Evolutionary conservation across 176 grass and related monocot species (phyloP).

Genomic region (Thalia dealbata): DNA sequence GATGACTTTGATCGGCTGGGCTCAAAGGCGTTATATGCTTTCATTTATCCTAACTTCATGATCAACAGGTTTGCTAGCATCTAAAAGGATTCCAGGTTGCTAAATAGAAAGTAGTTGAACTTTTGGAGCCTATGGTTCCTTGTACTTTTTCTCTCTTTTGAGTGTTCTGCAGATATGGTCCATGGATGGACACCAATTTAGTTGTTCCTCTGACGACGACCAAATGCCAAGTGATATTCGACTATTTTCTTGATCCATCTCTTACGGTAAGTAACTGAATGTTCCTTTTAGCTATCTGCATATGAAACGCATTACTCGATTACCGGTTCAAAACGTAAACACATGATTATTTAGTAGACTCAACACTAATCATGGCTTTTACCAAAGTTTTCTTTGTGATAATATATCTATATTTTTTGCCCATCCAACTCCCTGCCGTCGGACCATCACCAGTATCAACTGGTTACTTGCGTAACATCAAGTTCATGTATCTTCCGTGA

Average conservation of each 20-base stretch:
- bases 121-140: not conserved
- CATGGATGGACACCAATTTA: slow-evolving; percentile 99
- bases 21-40: slow-evolving; percentile 77
- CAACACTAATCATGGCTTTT: too few relatives aligned
- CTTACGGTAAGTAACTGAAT: slow-evolving; percentile 34
- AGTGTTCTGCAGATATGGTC: slow-evolving; percentile 56
- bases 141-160: slow-evolving; percentile 3
- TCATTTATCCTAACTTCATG: slow-evolving; percentile 97
- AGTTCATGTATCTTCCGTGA: too few relatives aligned
- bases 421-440: too few relatives aligned
- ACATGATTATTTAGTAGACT: too few relatives aligned
- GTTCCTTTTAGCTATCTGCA: not conserved
- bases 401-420: too few relatives aligned
- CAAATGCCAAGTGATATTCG: slow-evolving; percentile 85
- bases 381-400: too few relatives aligned
- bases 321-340: too few relatives aligned
- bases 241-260: slow-evolving; percentile 79
- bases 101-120: slow-evolving; percentile 6
- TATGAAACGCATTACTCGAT: too few relatives aligned
- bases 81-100: not conserved
- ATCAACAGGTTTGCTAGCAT: slow-evolving; percentile 57
- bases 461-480: too few relatives aligned
- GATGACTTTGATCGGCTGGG: slow-evolving; percentile 52
- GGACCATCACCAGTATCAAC: too few relatives aligned
- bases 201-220: slow-evolving; percentile 56